Conservation (phyloP, 106 monocot species). For the Amphibolis antarctica region DNA sequence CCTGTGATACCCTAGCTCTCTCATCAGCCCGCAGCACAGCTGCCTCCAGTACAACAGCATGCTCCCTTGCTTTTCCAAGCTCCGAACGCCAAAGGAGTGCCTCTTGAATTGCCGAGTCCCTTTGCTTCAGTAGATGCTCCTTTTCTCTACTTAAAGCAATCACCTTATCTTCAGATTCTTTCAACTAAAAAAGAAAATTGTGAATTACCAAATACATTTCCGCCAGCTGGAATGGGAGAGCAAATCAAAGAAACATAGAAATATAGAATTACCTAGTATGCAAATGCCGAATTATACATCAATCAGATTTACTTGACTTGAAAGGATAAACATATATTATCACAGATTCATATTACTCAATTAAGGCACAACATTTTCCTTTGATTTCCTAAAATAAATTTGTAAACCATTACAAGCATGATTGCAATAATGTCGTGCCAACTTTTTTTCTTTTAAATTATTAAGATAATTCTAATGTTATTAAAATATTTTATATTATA, state of each 20-base stretch:
- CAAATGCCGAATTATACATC: not conserved
- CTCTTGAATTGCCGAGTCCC: slow-evolving; percentile 77
- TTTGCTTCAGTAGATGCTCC: slow-evolving; percentile 55
- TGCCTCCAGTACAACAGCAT: slow-evolving; percentile 79
- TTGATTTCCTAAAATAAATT: too few relatives aligned
- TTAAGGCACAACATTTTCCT: too few relatives aligned
- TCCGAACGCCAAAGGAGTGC: slow-evolving; percentile 83
- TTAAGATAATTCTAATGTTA: too few relatives aligned
- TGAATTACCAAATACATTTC: not conserved
- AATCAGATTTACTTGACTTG: not conserved
- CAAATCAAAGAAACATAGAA: not conserved
- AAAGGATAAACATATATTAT: not conserved
- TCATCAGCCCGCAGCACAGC: slow-evolving; percentile 88
- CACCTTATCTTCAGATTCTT: slow-evolving; percentile 59
- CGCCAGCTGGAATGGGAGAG: not conserved
- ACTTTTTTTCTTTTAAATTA: too few relatives aligned
- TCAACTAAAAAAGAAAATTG: slow-evolving; percentile 28
- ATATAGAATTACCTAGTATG: not conserved
- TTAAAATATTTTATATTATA: too few relatives aligned
- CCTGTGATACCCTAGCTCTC: slow-evolving; percentile 62
- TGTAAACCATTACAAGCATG: too few relatives aligned
- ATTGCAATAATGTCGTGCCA: too few relatives aligned
- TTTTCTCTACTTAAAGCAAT: slow-evolving; percentile 37
- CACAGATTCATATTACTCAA: too few relatives aligned
- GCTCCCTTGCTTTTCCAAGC: slow-evolving; percentile 88